A percentile compares a stretch with the other conserved stretches of the same genome.
Evolutionary conservation across 345 rosid genomes (phyloP).

Genomic region (Psidium friedrichsthalianum): DNA sequence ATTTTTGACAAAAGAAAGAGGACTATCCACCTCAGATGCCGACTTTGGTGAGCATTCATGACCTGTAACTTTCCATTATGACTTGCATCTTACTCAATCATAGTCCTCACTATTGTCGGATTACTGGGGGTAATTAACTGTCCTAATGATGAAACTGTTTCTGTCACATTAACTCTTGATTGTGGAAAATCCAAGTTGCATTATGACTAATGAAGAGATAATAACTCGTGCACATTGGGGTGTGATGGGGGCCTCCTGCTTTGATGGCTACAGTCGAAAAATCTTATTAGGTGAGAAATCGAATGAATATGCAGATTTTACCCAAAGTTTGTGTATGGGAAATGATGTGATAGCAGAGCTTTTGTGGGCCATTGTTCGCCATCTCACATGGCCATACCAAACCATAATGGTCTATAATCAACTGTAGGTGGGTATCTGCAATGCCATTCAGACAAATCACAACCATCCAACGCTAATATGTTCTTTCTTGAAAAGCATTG

Average conservation of each 20-base stretch:
- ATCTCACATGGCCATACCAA: constrained; percentile 2
- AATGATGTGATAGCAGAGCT: constrained; percentile 3
- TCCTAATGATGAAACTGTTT: neutral
- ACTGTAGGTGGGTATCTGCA: neutral
- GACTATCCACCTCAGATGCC: neutral
- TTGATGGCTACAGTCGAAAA: neutral
- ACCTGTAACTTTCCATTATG: neutral
- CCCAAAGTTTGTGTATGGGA: neutral
- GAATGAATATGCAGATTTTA: neutral
- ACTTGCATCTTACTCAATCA: neutral
- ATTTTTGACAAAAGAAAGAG: neutral
- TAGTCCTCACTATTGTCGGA: neutral
- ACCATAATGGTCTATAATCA: neutral
- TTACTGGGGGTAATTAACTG: neutral
- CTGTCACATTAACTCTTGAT: neutral
- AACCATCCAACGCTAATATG: neutral
- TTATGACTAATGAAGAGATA: neutral
- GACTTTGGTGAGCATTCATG: neutral
- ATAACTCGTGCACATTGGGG: neutral
- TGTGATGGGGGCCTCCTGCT: neutral
- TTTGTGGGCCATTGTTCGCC: neutral
- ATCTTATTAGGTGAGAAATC: constrained; percentile 3
- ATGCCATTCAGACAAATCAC: neutral
- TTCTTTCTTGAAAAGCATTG: neutral
- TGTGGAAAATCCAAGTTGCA: neutral